These are phyloP conservation scores for Aspergillus sp. DNA, from an alignment of 2,329 filamentous ascomycete genomes.

Conservation along the genomic window DNA sequence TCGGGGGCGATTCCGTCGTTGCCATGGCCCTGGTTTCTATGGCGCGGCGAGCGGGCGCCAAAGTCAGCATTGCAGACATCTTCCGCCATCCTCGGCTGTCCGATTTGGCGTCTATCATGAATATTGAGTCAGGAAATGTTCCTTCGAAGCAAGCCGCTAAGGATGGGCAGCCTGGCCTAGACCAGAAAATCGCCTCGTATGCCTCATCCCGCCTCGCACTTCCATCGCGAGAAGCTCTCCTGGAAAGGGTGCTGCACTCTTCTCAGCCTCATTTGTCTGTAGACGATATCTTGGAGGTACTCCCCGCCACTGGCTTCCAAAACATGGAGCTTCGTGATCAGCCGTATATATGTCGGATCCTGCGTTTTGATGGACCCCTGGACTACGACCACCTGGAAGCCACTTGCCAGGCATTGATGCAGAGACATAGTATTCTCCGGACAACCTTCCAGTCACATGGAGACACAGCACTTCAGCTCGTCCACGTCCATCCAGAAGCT, in stretches of 20 bases:
- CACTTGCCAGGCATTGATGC: background rate
- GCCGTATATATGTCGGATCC: background rate
- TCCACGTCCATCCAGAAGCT: too few relatives aligned
- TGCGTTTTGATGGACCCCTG: background rate
- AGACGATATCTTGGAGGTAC: background rate
- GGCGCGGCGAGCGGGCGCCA: background rate
- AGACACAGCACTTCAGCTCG: background rate
- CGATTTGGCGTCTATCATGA: background rate
- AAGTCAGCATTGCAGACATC: background rate
- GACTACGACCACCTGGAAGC: background rate
- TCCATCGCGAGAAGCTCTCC: background rate
- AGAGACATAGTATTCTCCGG: background rate
- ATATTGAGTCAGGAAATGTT: too few relatives aligned
- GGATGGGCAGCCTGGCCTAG: background rate
- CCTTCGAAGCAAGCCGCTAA: too few relatives aligned
- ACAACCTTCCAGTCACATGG: background rate
- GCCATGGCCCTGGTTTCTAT: background rate
- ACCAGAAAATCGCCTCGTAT: background rate
- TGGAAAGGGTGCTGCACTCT: background rate
- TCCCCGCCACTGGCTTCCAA: background rate
- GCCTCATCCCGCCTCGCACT: background rate
- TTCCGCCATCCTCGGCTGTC: background rate
- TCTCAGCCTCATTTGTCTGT: background rate
- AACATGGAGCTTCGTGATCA: background rate
- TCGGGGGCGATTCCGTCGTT: slow-evolving; percentile 15